phyloP scores from a whole-genome alignment of 2,329 filamentous ascomycete species.

The Exserohilum turcica region DNA sequence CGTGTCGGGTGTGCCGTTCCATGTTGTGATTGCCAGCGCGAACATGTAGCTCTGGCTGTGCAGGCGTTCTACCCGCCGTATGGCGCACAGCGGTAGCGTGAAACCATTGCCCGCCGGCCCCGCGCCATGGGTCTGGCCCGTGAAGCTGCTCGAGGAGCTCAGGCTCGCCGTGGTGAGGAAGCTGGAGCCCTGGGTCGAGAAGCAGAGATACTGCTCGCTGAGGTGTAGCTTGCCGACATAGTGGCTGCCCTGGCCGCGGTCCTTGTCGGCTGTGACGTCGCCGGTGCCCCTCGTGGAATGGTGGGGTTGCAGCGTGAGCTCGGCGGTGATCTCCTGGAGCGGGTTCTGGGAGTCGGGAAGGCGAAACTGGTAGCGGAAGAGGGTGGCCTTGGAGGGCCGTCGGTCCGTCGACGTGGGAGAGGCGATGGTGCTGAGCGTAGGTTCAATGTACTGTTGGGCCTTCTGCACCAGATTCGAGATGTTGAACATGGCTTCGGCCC shows the following conservation, averaged over 20 bases:
- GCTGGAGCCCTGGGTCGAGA: constrained; percentile 90
- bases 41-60: constrained; percentile 93
- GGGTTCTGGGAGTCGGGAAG: constrained; percentile 91
- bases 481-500: constrained; percentile 50
- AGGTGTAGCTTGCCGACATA: constrained; percentile 93
- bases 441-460: constrained; percentile 93
- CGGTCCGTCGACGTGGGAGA: constrained; percentile 71
- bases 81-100: constrained; percentile 88
- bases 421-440: constrained; percentile 68
- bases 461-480: constrained; percentile 88
- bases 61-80: constrained; percentile 87
- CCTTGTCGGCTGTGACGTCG: constrained; percentile 60
- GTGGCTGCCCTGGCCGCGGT: constrained; percentile 75
- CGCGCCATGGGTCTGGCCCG: constrained; percentile 88
- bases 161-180: constrained; percentile 81
- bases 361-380: constrained; percentile 96
- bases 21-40: constrained; percentile 90
- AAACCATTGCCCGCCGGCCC: constrained; percentile 96
- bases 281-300: constrained; percentile 54
- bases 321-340: constrained; percentile 93
- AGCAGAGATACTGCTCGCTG: constrained; percentile 93
- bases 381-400: constrained; percentile 85
- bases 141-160: constrained; percentile 80
- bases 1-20: constrained; percentile 68
- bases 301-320: constrained; percentile 82